A percentile compares a stretch with the other conserved stretches of the same genome.
Conservation (phyloP, 2,329 filamentous ascomycete genomes). For the Didymella pinodella region DNA sequence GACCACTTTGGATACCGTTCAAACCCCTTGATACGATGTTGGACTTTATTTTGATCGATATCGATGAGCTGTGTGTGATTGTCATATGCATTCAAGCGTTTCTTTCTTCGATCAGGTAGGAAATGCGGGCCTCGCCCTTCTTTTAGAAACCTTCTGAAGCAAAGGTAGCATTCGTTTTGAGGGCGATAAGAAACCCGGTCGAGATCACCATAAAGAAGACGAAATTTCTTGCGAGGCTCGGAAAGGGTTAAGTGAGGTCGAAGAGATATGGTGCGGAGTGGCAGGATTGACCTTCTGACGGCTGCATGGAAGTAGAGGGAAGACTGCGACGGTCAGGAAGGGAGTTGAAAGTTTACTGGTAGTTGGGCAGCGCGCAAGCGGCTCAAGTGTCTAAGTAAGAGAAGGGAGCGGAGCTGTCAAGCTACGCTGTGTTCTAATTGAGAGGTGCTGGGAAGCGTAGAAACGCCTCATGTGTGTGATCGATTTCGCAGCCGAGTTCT, state of each 20-base stretch:
- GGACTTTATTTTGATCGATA: neutral
- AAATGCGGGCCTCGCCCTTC: neutral
- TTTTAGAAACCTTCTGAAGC: neutral
- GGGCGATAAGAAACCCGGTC: no score
- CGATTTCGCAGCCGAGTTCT: neutral
- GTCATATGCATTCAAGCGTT: neutral
- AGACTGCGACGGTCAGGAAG: neutral
- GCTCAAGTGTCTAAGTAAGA: neutral
- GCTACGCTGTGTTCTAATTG: neutral
- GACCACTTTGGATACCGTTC: neutral
- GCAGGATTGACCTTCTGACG: neutral
- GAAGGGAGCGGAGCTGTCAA: neutral
- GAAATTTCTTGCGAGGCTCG: neutral
- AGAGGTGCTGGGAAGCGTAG: slow-evolving; percentile 1
- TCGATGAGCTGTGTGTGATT: neutral
- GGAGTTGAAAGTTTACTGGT: neutral
- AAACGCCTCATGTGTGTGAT: slow-evolving; percentile 16
- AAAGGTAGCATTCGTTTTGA: no score
- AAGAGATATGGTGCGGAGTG: neutral
- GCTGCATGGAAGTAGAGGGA: neutral
- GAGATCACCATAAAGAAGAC: neutral
- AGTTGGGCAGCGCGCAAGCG: neutral
- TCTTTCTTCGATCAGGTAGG: neutral
- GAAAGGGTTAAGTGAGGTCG: neutral
- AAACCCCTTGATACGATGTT: neutral